Evolutionary conservation across 192 early-diverging fungal genomes (phyloP), one percentile per base, ranked within the genome.

Genomic region (Geranomyces michiganensis): DNA sequence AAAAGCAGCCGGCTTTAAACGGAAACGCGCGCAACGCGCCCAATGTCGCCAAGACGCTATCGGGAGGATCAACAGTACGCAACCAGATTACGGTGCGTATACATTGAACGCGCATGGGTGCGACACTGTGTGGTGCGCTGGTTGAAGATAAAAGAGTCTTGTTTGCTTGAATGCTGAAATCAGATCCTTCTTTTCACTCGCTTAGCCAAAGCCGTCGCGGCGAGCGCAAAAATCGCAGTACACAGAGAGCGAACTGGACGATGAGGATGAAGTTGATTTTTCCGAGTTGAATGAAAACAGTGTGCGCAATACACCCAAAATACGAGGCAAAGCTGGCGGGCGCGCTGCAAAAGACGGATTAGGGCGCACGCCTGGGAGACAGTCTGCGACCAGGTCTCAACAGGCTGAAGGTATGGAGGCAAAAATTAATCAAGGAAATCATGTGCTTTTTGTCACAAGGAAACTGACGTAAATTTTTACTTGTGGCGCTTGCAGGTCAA

Each of bases 201-300:
- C 19, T 7, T 10, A 41, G 36, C 3, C 56, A 44, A 31, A 27
- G 41, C 21, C 21, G 56, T n/a, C 68, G 13, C 15, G 27, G 27
- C n/a, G 31, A n/a, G 3, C 47, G 21, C 17, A 41, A 41, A 60
- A 13, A 29, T 41, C 36, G 36, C 36, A 41, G 36, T 41, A 41
- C 26, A 60, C 58, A 2, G 68, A 76, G 47, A 72, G 70, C 65
- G 75, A 68, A 30, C 29, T 67, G 32, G 75, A 76, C 21, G 74
- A 70, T 0, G 74, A 65, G 53, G 74, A 60, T 27, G 31, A 70
- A 44, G 60, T 76, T 26, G 75, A 76, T 33, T 76, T 65, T 60
- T 70, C 75, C 12, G 75, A 71, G n/a, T 27, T 72, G n/a, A 62
- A n/a, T 58, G 32, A 65, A 14, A 47, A 15, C 17, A 64, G 41